Percentiles rank a stretch among this genome's conserved stretches.
These are phyloP conservation scores for Erythrophleum ivorense DNA, from an alignment of 331 rosid genomes.

Conservation along the genomic window DNA sequence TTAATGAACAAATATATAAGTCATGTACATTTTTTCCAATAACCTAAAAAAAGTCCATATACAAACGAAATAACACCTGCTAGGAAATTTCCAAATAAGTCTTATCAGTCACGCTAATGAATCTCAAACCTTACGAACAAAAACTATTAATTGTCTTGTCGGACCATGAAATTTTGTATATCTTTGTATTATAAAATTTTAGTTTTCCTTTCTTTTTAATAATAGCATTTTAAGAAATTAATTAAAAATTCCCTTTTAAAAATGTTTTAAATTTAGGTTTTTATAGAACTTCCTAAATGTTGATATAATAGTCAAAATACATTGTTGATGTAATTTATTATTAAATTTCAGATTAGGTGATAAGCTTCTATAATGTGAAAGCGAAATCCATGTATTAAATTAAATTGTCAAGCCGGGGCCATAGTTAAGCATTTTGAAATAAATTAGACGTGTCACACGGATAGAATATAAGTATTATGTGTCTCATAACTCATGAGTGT, in stretches of 20 bases:
- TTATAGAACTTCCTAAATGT: not conserved
- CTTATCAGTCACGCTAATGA: not conserved
- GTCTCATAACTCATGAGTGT: too few species aligned
- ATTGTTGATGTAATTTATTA: not conserved
- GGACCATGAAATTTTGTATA: not conserved
- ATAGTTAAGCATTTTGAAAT: too few species aligned
- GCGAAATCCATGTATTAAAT: not conserved
- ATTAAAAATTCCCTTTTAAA: not conserved
- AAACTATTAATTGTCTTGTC: not conserved
- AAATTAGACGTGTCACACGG: too few species aligned
- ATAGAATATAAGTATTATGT: too few species aligned
- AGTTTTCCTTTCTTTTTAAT: too few species aligned
- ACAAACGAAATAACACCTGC: not conserved
- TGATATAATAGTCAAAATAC: not conserved
- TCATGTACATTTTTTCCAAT: not conserved
- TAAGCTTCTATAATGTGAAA: not conserved
- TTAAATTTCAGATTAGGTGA: not conserved
- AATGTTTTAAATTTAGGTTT: too few species aligned
- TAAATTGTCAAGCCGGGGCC: too few species aligned
- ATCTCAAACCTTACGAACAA: not conserved
- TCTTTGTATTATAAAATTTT: not conserved
- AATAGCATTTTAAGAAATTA: too few species aligned
- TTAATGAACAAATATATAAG: not conserved
- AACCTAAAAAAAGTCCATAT: not conserved
- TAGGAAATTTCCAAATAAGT: slow-evolving; percentile 1